These are phyloP conservation scores for Pestalotiopsis sp. DNA, from an alignment of 2,329 filamentous ascomycete genomes.

Conservation along the genomic window DNA sequence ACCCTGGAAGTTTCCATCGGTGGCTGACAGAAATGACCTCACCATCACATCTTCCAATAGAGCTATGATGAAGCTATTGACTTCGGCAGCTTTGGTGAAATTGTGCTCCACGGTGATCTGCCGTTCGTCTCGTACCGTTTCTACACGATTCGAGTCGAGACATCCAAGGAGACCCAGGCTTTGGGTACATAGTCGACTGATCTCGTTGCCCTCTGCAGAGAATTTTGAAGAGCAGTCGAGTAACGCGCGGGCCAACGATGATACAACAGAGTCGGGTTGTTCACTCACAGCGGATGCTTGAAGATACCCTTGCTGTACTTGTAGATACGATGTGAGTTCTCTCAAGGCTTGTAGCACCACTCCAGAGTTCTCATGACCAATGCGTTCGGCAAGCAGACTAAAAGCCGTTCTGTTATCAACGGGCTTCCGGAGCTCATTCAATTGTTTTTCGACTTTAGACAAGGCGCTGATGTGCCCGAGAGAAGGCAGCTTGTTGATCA, in stretches of 20 bases:
- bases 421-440: slow-evolving; percentile 65
- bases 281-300: slow-evolving; percentile 81
- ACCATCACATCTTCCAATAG: slow-evolving; percentile 86
- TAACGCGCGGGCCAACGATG: slow-evolving; percentile 72
- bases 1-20: slow-evolving; percentile 83
- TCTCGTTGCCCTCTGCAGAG: slow-evolving; percentile 65
- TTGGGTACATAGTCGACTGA: slow-evolving; percentile 74
- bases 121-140: slow-evolving; percentile 74
- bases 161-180: slow-evolving; percentile 90
- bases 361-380: slow-evolving; percentile 80
- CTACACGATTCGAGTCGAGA: slow-evolving; percentile 86
- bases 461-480: slow-evolving; percentile 71
- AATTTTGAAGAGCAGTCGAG: slow-evolving; percentile 86
- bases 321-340: slow-evolving; percentile 76
- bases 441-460: slow-evolving; percentile 64
- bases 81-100: slow-evolving; percentile 77
- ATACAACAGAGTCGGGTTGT: slow-evolving; percentile 76
- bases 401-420: slow-evolving; percentile 69
- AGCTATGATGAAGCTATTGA: slow-evolving; percentile 82
- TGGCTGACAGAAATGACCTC: slow-evolving; percentile 87
- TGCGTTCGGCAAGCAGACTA: slow-evolving; percentile 70
- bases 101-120: slow-evolving; percentile 89
- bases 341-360: slow-evolving; percentile 81
- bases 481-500: slow-evolving; percentile 77
- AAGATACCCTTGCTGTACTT: slow-evolving; percentile 73